Percentiles rank a stretch among this genome's conserved stretches.
These are phyloP conservation scores for Carex arenaria DNA, from an alignment of 202 grass and related monocot species.

Conservation along the genomic window DNA sequence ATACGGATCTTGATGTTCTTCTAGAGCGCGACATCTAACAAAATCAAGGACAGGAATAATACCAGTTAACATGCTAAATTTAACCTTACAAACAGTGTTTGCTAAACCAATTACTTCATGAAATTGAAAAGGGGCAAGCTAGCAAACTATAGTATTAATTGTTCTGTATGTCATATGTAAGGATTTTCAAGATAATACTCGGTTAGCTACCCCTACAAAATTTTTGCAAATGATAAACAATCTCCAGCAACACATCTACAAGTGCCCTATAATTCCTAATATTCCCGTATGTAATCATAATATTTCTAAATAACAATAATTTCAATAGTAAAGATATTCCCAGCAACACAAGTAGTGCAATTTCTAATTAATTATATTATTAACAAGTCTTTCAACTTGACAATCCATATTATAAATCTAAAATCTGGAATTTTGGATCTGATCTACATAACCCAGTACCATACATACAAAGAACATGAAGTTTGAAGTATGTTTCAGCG, in stretches of 20 bases:
- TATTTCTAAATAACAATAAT: background rate
- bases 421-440: background rate
- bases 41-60: background rate
- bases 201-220: background rate
- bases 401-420: background rate
- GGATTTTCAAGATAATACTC: background rate
- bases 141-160: background rate
- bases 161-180: background rate
- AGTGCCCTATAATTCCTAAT: background rate
- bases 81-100: background rate
- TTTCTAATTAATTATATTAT: background rate
- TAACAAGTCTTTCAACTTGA: background rate
- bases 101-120: background rate
- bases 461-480: background rate
- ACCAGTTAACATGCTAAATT: background rate
- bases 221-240: background rate
- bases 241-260: background rate
- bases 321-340: background rate
- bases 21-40: slow-evolving; percentile 18
- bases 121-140: background rate
- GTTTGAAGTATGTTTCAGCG: background rate
- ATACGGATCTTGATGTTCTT: slow-evolving; percentile 8
- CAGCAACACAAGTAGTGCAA: background rate
- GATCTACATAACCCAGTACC: background rate
- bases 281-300: background rate